Evolutionary conservation across 148 eudicot genomes (phyloP), one percentile per base, ranked within the genome.

Genomic region (Fallopia convolvulus): DNA sequence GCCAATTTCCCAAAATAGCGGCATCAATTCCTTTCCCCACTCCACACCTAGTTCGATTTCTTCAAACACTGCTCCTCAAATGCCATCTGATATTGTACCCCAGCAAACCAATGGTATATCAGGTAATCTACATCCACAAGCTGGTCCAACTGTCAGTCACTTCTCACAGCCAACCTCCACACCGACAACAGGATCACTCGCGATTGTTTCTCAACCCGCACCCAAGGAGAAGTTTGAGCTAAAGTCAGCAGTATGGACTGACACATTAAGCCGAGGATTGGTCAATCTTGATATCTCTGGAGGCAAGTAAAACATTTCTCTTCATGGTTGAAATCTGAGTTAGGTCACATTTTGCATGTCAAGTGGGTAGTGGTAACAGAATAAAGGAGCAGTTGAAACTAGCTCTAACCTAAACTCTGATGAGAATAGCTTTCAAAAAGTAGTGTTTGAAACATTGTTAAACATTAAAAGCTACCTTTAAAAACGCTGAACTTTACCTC

Each of bases 161-260:
- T 82, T 84, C 9, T 82, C 88, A 18, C 89, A 83, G 39, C 78
- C 82, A 74, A 72, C 79, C 79, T 61, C 70, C 13, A 77, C 87
- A 18, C 70, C 83, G 72, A 83, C 91, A 78, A 79, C 88, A 3
- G 88, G 83, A 70, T 47, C 86, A 74, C 82, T 89, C 26, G 84
- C 90, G 80, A 60, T 83, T 74, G 90, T 84, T 79, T 83, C 97
- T 78, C 92, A 84, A 77, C 87, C 85, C 77, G 86, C 87, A 18
- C 81, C 84, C 32, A 86, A 89, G 77, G 90, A 86, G 79, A 94
- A 89, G 83, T 94, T 94, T 76, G 97, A 90, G 84, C 83, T 92
- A 17, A 94, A 94, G 79, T 94, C 98, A 49, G 82, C 95, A 17
- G 96, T 94, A 63, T 94, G 98, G 98, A 85, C 97, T 63, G 98